A percentile compares a stretch with the other conserved stretches of the same genome.
These are phyloP conservation scores for Manihot esculenta DNA, from an alignment of 441 rosid species.

Conservation along the genomic window DNA sequence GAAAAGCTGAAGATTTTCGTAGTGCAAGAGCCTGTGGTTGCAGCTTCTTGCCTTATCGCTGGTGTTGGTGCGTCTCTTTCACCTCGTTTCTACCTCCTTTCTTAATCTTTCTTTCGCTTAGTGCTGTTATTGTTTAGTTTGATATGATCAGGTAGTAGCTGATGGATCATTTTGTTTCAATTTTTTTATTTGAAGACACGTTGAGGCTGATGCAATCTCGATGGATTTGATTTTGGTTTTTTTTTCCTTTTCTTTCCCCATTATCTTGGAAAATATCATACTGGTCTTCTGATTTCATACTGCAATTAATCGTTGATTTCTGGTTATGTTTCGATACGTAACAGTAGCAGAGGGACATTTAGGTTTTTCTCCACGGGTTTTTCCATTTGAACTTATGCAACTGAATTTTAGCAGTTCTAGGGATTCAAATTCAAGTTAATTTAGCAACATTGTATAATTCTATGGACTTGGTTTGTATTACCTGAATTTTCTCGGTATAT, in stretches of 20 bases:
- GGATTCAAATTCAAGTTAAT: not conserved
- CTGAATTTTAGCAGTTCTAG: not conserved
- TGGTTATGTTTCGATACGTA: not conserved
- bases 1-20: conserved; percentile 78
- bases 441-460: not conserved
- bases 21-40: conserved; percentile 86
- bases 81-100: not conserved
- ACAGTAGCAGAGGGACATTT: not conserved
- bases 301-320: not conserved
- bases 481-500: not conserved
- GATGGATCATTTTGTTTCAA: not conserved
- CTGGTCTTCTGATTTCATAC: not conserved
- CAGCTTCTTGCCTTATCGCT: conserved; percentile 83
- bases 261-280: not conserved
- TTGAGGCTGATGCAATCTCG: not conserved
- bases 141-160: not conserved
- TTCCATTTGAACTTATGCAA: not conserved
- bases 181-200: not conserved
- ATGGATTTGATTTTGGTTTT: not conserved
- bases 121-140: not conserved
- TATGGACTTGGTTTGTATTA: not conserved
- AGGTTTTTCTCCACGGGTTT: not conserved
- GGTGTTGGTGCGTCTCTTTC: conserved; percentile 51
- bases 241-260: not conserved
- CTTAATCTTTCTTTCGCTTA: not conserved